Evolutionary conservation across 169 alveolate species (phyloP).

Genomic region (Perkinsus olseni): DNA sequence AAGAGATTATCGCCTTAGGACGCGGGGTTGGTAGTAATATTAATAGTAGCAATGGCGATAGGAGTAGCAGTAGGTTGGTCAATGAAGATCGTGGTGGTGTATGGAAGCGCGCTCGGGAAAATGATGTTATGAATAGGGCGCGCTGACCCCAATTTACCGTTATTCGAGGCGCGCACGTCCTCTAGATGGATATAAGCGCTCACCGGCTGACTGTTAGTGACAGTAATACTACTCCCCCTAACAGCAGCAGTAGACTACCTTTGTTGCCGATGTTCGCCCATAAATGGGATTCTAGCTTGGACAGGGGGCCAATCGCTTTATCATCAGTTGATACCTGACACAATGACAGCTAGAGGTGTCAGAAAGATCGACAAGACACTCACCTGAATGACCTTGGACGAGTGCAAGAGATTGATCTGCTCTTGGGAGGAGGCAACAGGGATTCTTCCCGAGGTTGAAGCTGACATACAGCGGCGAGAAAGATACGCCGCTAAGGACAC

Average conservation of each 20-base stretch:
- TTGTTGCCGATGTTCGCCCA: not conserved
- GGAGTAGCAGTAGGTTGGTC: too few relatives aligned
- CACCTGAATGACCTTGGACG: not conserved
- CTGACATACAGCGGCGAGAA: not conserved
- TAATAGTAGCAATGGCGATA: not conserved
- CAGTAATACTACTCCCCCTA: not conserved
- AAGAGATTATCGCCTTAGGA: too few relatives aligned
- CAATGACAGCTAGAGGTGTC: not conserved
- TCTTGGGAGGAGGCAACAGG: not conserved
- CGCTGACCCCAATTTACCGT: too few relatives aligned
- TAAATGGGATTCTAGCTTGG: not conserved
- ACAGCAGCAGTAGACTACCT: not conserved
- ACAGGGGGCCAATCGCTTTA: not conserved
- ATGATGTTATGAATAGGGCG: too few relatives aligned
- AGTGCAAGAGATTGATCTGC: not conserved
- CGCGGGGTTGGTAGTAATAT: not conserved
- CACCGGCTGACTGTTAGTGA: not conserved
- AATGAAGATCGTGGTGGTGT: too few relatives aligned
- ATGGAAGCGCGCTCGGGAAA: too few relatives aligned
- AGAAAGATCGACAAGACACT: not conserved
- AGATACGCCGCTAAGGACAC: not conserved
- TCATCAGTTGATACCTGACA: not conserved
- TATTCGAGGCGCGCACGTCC: too few relatives aligned
- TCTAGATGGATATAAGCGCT: too few relatives aligned
- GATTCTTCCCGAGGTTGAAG: not conserved